phyloP scores from a whole-genome alignment of 345 rosid genomes.

The Gossypium herbaceum region DNA sequence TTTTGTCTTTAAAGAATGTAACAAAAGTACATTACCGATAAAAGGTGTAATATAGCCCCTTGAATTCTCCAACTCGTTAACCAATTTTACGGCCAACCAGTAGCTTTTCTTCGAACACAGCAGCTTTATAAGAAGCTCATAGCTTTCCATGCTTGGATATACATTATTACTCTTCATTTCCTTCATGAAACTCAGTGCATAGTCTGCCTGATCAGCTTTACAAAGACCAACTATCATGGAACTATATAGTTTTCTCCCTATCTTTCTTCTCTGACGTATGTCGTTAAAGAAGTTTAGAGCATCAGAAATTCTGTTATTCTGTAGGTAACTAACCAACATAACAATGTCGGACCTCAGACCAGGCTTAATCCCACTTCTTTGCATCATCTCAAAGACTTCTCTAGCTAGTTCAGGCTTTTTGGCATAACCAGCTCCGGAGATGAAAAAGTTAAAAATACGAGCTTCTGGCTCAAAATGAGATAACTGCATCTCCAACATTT shows the following conservation, averaged over 20 bases:
- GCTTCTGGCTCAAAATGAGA: constrained; percentile 29
- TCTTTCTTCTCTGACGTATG: constrained; percentile 29
- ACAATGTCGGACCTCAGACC: constrained; percentile 33
- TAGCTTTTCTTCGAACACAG: constrained; percentile 37
- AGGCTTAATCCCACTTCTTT: constrained; percentile 42
- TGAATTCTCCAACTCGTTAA: constrained; percentile 45
- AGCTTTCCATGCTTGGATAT: constrained; percentile 51
- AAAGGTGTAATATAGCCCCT: constrained; percentile 55
- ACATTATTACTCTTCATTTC: constrained; percentile 44
- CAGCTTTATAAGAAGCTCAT: constrained; percentile 46
- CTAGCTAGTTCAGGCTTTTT: constrained; percentile 65
- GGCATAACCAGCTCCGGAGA: constrained; percentile 74
- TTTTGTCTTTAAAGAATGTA: constrained; percentile 41
- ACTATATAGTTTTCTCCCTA: constrained; percentile 36
- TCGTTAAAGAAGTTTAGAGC: constrained; percentile 52
- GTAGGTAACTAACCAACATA: constrained; percentile 63
- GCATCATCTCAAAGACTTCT: constrained; percentile 61
- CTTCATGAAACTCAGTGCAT: constrained; percentile 41
- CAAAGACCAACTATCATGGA: constrained; percentile 57
- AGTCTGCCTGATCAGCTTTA: constrained; percentile 37
- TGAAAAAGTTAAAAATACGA: constrained; percentile 47
- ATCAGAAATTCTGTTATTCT: constrained; percentile 48
- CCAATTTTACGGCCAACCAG: constrained; percentile 42
- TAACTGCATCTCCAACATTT: constrained; percentile 51
- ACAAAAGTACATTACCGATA: constrained; percentile 68